Evolutionary conservation across 352 stramenopile genomes (phyloP).

Genomic region (Peronospora belbahrii): DNA sequence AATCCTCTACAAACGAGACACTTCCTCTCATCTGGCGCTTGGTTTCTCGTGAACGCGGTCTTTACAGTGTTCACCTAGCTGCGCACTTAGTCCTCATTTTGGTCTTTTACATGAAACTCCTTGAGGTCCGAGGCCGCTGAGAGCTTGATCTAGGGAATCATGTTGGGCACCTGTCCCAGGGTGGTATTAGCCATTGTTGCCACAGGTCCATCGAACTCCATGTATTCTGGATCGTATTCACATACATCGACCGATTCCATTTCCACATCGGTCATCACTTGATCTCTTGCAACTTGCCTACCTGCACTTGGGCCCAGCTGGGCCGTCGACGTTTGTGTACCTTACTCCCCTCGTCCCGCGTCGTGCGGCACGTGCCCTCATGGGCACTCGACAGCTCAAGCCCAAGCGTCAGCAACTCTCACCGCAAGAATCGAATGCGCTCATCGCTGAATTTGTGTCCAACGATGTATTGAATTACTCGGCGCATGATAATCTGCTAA

Average conservation of each 20-base stretch:
- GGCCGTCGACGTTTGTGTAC: background rate
- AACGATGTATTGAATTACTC: background rate
- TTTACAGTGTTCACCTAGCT: no score
- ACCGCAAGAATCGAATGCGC: background rate
- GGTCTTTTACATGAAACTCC: no score
- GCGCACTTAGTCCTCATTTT: no score
- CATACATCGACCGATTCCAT: no score
- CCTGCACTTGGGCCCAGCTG: background rate
- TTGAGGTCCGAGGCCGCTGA: no score
- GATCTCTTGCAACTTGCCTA: background rate
- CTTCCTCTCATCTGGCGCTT: no score
- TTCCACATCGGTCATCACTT: background rate
- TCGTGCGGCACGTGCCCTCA: background rate
- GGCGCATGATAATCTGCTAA: background rate
- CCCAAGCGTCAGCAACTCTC: background rate
- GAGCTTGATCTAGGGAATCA: no score
- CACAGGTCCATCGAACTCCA: background rate
- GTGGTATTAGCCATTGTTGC: no score
- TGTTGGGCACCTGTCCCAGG: no score
- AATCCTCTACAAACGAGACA: no score
- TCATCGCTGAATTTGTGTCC: background rate
- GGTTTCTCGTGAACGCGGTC: no score
- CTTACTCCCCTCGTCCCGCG: background rate
- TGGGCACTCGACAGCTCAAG: background rate
- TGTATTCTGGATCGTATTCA: no score